Evolutionary conservation across 2,329 filamentous ascomycete species (phyloP).

Genomic region (Calonectria hawksworthii): DNA sequence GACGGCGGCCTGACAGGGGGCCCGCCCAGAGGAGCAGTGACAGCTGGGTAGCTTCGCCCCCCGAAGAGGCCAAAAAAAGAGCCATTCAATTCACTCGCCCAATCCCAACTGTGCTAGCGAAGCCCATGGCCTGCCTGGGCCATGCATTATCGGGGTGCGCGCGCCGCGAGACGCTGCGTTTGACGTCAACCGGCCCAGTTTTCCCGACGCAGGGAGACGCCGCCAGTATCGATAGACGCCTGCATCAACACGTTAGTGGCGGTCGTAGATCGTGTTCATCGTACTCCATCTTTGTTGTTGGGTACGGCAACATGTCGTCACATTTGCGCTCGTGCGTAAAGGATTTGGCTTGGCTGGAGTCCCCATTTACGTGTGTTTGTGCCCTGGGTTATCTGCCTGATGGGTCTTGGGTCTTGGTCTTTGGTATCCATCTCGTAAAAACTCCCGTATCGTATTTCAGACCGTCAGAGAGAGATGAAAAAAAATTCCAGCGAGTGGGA

Average conservation of each 20-base stretch:
- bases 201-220: not conserved
- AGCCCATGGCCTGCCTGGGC: not conserved
- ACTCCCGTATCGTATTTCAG: not conserved
- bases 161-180: not conserved
- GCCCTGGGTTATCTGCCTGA: not conserved
- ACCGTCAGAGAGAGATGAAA: not conserved
- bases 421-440: not conserved
- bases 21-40: not conserved
- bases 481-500: not conserved
- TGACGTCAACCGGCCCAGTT: constrained; percentile 4
- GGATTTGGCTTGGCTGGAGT: not conserved
- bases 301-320: not conserved
- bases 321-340: not conserved
- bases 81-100: too few species aligned
- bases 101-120: not conserved
- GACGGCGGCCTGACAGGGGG: not conserved
- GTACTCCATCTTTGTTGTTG: not conserved
- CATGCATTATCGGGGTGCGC: not conserved
- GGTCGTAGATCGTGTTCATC: not conserved
- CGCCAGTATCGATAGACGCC: not conserved
- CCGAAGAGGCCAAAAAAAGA: too few species aligned
- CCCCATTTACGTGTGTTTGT: not conserved
- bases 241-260: not conserved
- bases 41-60: not conserved
- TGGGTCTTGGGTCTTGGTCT: not conserved